Conservation (phyloP, 768 basidiomycete genomes). For the Mycena kentingensis region DNA sequence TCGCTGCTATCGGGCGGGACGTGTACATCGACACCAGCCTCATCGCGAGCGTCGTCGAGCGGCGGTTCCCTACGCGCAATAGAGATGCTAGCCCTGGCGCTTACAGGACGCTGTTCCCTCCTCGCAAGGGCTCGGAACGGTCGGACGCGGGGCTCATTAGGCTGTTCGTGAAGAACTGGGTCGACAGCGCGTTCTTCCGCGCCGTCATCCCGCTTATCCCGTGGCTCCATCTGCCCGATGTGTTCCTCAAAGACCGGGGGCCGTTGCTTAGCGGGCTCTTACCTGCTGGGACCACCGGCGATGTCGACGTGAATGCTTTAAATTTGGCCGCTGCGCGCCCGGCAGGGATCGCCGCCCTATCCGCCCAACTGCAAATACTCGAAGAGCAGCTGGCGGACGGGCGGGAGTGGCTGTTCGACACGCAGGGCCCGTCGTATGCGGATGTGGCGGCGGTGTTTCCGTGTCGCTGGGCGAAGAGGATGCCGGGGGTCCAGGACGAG, state of each 20-base stretch:
- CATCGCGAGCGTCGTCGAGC: neutral
- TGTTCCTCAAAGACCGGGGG: neutral
- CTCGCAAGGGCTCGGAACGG: neutral
- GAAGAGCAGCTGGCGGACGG: neutral
- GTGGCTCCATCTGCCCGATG: neutral
- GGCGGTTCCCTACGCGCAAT: neutral
- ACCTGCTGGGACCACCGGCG: neutral
- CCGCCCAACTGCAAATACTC: neutral
- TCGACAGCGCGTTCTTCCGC: neutral
- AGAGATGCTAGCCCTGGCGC: neutral
- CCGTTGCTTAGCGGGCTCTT: neutral
- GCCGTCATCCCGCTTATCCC: neutral
- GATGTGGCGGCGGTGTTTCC: neutral
- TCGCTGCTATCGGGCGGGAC: neutral
- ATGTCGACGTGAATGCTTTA: too few relatives aligned
- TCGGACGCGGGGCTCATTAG: neutral
- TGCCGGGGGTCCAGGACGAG: too few relatives aligned
- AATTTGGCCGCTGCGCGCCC: neutral
- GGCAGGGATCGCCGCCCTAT: neutral
- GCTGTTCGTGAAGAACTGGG: neutral
- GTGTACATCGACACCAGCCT: neutral
- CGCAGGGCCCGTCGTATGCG: neutral
- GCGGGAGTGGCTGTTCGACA: conserved; percentile 1
- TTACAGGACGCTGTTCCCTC: neutral
- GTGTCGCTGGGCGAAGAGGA: neutral